Evolutionary conservation across 2,329 filamentous ascomycete species (phyloP).

Genomic region (Colletotrichum agaves): DNA sequence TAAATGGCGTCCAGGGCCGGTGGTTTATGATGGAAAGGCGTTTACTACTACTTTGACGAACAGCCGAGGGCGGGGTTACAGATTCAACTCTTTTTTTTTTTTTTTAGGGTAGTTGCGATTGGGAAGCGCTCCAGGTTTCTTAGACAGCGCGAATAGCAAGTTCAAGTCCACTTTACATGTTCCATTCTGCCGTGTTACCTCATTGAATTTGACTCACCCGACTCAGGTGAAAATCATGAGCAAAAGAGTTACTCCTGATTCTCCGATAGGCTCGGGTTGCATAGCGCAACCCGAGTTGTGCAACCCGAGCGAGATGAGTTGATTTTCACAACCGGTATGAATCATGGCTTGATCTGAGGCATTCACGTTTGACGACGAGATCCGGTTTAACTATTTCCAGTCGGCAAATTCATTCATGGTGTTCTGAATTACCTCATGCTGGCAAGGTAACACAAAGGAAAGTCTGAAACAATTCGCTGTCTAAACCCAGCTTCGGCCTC

Average conservation of each 20-base stretch:
- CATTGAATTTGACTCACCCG: no score
- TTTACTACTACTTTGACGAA: background rate
- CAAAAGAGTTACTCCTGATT: no score
- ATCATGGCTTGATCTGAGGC: no score
- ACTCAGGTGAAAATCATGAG: no score
- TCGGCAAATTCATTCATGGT: background rate
- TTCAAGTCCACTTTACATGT: background rate
- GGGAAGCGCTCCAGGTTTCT: background rate
- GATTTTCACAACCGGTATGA: no score
- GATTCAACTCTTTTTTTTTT: background rate
- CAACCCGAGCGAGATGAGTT: no score
- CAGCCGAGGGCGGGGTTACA: background rate
- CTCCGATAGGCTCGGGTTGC: no score
- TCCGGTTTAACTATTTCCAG: no score
- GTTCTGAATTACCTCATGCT: slow-evolving; percentile 21
- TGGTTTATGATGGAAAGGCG: background rate
- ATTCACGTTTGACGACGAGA: no score
- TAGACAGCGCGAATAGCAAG: background rate
- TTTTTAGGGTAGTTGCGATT: background rate
- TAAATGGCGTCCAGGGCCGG: slow-evolving; percentile 1
- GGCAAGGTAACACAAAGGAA: slow-evolving; percentile 16
- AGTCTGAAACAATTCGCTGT: slow-evolving; percentile 32
- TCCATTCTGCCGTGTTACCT: no score
- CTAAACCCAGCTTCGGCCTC: slow-evolving; percentile 10
- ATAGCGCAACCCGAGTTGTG: no score